These are phyloP conservation scores for Cyamopsis tetragonoloba DNA, from an alignment of 306 rosid species.

Conservation along the genomic window DNA sequence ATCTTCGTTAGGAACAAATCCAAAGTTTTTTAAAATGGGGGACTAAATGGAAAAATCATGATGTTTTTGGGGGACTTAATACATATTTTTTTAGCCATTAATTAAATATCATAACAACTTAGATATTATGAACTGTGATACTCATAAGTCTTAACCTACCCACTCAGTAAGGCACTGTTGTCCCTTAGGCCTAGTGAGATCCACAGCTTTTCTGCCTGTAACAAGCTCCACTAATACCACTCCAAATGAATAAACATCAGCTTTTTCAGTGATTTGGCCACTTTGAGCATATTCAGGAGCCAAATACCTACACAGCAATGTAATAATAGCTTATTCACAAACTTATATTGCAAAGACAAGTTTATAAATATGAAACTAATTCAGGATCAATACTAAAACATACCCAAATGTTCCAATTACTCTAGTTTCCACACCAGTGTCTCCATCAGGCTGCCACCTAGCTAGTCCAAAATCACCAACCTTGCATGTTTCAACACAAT, in stretches of 20 bases:
- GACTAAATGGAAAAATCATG: too few relatives aligned
- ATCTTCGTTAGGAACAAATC: too few relatives aligned
- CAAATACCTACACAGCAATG: slow-evolving; percentile 60
- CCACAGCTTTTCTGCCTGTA: slow-evolving; percentile 95
- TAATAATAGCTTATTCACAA: slow-evolving; percentile 12
- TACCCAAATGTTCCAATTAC: slow-evolving; percentile 99
- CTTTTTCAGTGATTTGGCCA: slow-evolving; percentile 97
- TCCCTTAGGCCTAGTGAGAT: slow-evolving; percentile 86
- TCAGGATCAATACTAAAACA: slow-evolving; percentile 1
- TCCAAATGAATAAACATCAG: slow-evolving; percentile 96
- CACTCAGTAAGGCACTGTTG: slow-evolving; percentile 98
- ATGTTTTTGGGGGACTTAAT: too few relatives aligned
- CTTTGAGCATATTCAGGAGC: slow-evolving; percentile 99
- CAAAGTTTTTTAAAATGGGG: too few relatives aligned
- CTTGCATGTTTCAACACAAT: slow-evolving; percentile 40
- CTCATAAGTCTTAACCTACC: slow-evolving; percentile 46
- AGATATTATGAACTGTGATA: neutral
- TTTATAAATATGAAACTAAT: neutral
- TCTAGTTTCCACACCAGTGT: slow-evolving; percentile 89
- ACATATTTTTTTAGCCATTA: too few relatives aligned
- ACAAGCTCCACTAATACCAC: slow-evolving; percentile 95
- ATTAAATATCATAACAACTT: neutral
- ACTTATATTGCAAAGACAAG: neutral
- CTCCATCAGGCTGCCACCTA: slow-evolving; percentile 99
- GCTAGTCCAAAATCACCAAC: slow-evolving; percentile 99